A percentile compares a stretch with the other conserved stretches of the same genome.
These are phyloP conservation scores for Rosa persica DNA, from an alignment of 306 rosid genomes.

Conservation along the genomic window DNA sequence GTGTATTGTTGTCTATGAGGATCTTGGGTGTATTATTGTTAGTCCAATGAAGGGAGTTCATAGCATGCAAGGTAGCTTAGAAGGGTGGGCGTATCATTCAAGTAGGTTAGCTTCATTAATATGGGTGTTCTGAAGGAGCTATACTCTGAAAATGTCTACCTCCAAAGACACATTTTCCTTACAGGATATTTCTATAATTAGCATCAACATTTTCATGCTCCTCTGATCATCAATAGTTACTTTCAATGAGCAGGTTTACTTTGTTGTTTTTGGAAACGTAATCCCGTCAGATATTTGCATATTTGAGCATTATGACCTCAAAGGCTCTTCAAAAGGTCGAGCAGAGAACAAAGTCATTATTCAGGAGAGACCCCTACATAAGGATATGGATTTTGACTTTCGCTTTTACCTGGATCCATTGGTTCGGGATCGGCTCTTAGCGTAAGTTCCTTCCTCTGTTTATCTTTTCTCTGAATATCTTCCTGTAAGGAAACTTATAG, in stretches of 20 bases:
- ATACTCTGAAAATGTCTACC: not conserved
- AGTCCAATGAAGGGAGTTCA: not conserved
- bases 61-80: not conserved
- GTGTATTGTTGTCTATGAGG: not conserved
- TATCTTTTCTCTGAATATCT: not conserved
- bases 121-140: not conserved
- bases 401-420: constrained; percentile 42
- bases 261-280: constrained; percentile 27
- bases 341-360: constrained; percentile 6
- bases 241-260: constrained; percentile 36
- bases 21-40: not conserved
- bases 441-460: constrained; percentile 30
- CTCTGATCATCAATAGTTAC: not conserved
- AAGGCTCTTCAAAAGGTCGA: constrained; percentile 42
- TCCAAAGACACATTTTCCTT: not conserved
- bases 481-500: not conserved
- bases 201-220: not conserved
- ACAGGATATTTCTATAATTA: not conserved
- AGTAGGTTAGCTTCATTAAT: not conserved
- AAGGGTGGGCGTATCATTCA: not conserved
- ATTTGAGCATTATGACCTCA: constrained; percentile 38
- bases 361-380: constrained; percentile 24
- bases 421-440: constrained; percentile 31
- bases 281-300: constrained; percentile 24
- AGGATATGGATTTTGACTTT: constrained; percentile 47